phyloP scores from a whole-genome alignment of 768 basidiomycete genomes.

The Trametes cubensis region DNA sequence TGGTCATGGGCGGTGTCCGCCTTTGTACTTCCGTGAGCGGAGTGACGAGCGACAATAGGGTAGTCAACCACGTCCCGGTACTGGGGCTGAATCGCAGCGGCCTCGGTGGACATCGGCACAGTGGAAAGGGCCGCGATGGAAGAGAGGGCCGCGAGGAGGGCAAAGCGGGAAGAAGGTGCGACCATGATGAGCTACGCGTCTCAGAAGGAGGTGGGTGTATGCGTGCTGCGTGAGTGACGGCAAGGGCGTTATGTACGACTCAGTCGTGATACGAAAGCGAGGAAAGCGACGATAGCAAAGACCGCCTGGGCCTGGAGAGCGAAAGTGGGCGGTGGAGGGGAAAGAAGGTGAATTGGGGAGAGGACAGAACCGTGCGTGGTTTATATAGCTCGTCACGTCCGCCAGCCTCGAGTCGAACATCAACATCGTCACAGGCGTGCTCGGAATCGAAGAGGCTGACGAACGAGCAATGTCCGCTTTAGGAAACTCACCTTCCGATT shows the following conservation, averaged over 20 bases:
- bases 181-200: slow-evolving; percentile 45
- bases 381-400: slow-evolving; percentile 25
- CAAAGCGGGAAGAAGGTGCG: slow-evolving; percentile 49
- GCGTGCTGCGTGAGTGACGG: slow-evolving; percentile 27
- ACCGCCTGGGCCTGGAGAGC: slow-evolving; percentile 59
- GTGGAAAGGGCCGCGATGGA: slow-evolving; percentile 47
- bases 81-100: slow-evolving; percentile 37
- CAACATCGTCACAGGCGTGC: background rate
- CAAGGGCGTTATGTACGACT: slow-evolving; percentile 24
- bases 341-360: slow-evolving; percentile 38
- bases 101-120: slow-evolving; percentile 40
- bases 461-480: background rate
- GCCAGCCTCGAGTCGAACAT: background rate
- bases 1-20: background rate
- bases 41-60: slow-evolving; percentile 16
- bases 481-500: slow-evolving; percentile 14
- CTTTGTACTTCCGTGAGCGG: slow-evolving; percentile 9
- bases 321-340: slow-evolving; percentile 35
- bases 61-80: slow-evolving; percentile 3
- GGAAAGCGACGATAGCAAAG: slow-evolving; percentile 30
- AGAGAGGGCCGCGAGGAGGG: slow-evolving; percentile 49
- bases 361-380: slow-evolving; percentile 14
- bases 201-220: slow-evolving; percentile 23
- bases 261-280: slow-evolving; percentile 31
- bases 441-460: slow-evolving; percentile 3